Evolutionary conservation across 1,139 yeast genomes (phyloP).

Genomic region (Magnusiomyces fungicola): DNA sequence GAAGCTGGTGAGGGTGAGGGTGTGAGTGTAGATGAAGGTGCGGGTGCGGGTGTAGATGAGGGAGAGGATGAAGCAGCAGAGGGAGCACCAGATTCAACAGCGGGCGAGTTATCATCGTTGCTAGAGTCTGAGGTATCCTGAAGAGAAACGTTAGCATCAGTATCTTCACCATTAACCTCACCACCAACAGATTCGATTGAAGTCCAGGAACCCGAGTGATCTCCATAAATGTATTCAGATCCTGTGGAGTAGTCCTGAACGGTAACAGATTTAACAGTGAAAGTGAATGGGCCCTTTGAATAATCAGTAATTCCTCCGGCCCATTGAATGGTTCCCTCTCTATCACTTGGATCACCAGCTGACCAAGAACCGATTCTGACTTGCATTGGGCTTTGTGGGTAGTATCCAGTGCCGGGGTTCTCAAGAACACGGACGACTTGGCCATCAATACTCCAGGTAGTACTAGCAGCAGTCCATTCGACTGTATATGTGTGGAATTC

Average conservation of each 20-base stretch:
- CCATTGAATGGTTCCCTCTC: conserved; percentile 69
- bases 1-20: conserved; percentile 9
- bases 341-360: conserved; percentile 65
- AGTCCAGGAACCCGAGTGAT: conserved; percentile 56
- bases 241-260: conserved; percentile 83
- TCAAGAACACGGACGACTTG: conserved; percentile 48
- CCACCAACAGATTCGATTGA: conserved; percentile 64
- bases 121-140: not conserved
- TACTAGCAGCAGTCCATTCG: conserved; percentile 64
- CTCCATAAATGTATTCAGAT: conserved; percentile 54
- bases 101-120: too few relatives aligned
- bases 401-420: conserved; percentile 44
- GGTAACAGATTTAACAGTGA: conserved; percentile 53
- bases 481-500: conserved; percentile 68
- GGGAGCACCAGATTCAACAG: too few relatives aligned
- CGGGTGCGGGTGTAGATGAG: not conserved
- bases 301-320: conserved; percentile 77
- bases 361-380: conserved; percentile 70
- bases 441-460: conserved; percentile 61
- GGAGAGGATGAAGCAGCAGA: too few relatives aligned
- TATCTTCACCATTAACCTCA: conserved; percentile 51
- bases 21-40: conserved; percentile 5
- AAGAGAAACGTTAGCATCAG: conserved; percentile 34
- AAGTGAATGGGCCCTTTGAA: conserved; percentile 56
- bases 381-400: conserved; percentile 75